phyloP scores from a whole-genome alignment of 768 basidiomycete genomes.

The Botryobasidium botryosum region DNA sequence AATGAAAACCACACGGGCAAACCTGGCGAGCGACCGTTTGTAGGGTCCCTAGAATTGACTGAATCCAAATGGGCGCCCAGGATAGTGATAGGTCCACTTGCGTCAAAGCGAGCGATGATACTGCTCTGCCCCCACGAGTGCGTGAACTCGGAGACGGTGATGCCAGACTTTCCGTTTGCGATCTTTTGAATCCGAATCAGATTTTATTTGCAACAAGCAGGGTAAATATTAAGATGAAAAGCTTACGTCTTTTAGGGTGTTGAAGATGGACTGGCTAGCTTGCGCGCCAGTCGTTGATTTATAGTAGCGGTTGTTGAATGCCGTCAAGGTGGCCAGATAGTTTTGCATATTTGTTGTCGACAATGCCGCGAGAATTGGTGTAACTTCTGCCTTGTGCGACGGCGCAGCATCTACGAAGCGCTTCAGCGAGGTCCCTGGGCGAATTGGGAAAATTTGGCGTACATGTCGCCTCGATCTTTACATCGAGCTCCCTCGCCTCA shows the following conservation, averaged over 20 bases:
- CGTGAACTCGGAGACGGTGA: not conserved
- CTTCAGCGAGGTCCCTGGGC: too few species aligned
- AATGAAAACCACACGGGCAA: too few species aligned
- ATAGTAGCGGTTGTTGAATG: not conserved
- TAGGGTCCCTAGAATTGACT: slow-evolving; percentile 7
- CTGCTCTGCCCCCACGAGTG: not conserved
- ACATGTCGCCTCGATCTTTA: too few species aligned
- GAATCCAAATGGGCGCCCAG: slow-evolving; percentile 9
- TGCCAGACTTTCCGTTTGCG: not conserved
- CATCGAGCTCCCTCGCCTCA: too few species aligned
- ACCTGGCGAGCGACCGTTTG: slow-evolving; percentile 6
- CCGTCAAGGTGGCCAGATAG: not conserved
- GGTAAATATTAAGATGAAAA: too few species aligned
- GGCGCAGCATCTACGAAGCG: too few species aligned
- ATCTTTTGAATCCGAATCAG: too few species aligned
- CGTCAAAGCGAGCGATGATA: not conserved
- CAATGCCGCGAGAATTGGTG: not conserved
- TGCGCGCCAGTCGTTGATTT: not conserved
- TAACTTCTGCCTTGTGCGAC: too few species aligned
- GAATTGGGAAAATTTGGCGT: too few species aligned
- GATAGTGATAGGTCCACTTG: slow-evolving; percentile 4
- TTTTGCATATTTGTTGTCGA: not conserved
- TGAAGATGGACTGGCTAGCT: not conserved
- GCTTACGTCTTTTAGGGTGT: not conserved
- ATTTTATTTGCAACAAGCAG: too few species aligned